A percentile compares a stretch with the other conserved stretches of the same genome.
These are phyloP conservation scores for Globisporangium abappressorium DNA, from an alignment of 352 stramenopile genomes.

Conservation along the genomic window DNA sequence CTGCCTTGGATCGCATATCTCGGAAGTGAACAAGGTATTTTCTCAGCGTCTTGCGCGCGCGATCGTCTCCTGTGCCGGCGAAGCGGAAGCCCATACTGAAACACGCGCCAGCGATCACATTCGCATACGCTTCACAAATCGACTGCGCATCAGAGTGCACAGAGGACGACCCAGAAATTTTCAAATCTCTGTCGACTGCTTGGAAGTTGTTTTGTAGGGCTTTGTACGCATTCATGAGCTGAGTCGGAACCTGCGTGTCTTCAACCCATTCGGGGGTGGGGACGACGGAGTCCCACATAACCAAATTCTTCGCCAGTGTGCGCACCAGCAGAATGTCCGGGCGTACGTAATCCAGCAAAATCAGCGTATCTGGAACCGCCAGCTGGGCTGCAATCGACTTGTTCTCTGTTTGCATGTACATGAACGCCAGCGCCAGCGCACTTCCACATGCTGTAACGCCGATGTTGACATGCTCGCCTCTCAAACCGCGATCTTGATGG, in stretches of 20 bases:
- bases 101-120: constrained; percentile 93
- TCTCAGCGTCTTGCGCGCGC: constrained; percentile 59
- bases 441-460: constrained; percentile 93
- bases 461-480: constrained; percentile 92
- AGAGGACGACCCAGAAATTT: constrained; percentile 11
- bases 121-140: constrained; percentile 93
- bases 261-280: constrained; percentile 92
- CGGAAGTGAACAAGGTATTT: constrained; percentile 76
- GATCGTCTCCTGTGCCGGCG: constrained; percentile 79
- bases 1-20: constrained; percentile 48
- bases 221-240: constrained; percentile 53
- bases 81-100: constrained; percentile 95
- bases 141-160: constrained; percentile 77
- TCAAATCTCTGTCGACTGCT: constrained; percentile 10
- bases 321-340: constrained; percentile 95
- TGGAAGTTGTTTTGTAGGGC: constrained; percentile 14
- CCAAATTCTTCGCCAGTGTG: constrained; percentile 92
- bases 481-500: constrained; percentile 26
- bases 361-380: constrained; percentile 92
- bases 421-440: constrained; percentile 94
- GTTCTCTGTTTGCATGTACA: constrained; percentile 95
- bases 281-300: constrained; percentile 94
- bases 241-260: constrained; percentile 47
- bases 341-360: constrained; percentile 94
- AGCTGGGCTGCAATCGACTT: constrained; percentile 82